Conservation (phyloP, 257 asterid genomes). For the Solanum sejunctum region DNA sequence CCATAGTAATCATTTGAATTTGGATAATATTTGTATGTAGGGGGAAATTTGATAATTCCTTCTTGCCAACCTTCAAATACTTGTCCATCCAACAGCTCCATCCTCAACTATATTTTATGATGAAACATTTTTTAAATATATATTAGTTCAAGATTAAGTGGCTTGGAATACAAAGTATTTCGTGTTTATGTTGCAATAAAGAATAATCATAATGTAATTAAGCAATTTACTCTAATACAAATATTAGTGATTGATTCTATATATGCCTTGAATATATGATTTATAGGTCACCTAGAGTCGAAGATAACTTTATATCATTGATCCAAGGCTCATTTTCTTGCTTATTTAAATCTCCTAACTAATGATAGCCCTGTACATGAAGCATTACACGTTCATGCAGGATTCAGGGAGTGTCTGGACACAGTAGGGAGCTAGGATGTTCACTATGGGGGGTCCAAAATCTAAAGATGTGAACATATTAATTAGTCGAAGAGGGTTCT, state of each 20-base stretch:
- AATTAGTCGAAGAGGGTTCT: too few relatives aligned
- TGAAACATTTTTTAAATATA: not conserved
- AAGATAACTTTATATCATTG: not conserved
- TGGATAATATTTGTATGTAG: constrained; percentile 47
- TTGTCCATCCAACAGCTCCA: constrained; percentile 42
- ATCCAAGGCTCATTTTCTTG: not conserved
- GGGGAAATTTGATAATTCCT: constrained; percentile 46
- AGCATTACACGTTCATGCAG: not conserved
- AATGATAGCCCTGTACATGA: not conserved
- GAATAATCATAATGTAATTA: not conserved
- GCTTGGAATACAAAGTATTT: not conserved
- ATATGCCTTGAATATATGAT: not conserved
- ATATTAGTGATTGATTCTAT: not conserved
- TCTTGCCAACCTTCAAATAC: constrained; percentile 55
- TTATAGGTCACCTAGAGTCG: not conserved
- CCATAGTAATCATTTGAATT: constrained; percentile 47
- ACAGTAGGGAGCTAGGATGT: too few relatives aligned
- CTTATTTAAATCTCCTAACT: not conserved
- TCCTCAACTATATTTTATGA: constrained; percentile 23
- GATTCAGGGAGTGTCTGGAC: not conserved
- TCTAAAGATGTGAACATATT: too few relatives aligned
- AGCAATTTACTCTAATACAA: not conserved
- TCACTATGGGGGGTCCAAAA: too few relatives aligned
- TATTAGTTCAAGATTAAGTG: not conserved
- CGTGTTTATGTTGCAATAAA: not conserved